Evolutionary conservation across 805 yeast genomes (phyloP).

Genomic region (Tetrapisispora phaffii): DNA sequence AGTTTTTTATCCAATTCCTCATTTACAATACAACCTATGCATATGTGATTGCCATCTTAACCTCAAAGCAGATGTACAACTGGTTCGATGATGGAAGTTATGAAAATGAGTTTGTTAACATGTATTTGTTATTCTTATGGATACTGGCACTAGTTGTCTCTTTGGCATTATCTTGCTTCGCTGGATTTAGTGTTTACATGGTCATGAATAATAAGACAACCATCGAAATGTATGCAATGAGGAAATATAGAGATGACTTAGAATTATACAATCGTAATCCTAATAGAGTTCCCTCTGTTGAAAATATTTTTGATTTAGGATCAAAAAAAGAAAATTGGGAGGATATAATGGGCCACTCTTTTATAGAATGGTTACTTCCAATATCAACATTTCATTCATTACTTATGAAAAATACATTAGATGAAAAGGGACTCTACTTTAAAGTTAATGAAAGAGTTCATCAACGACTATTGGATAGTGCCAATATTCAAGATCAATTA

Average conservation of each 20-base stretch:
- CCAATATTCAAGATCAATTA: constrained; percentile 23
- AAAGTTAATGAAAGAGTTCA: constrained; percentile 30
- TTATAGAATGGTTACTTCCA: constrained; percentile 70
- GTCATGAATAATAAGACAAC: constrained; percentile 65
- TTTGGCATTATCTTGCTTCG: constrained; percentile 48
- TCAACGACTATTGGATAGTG: constrained; percentile 32
- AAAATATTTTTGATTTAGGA: constrained; percentile 75
- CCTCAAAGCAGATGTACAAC: constrained; percentile 36
- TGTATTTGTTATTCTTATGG: constrained; percentile 53
- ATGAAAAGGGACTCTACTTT: constrained; percentile 43
- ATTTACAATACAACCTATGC: constrained; percentile 43
- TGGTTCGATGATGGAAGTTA: constrained; percentile 40
- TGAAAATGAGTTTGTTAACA: constrained; percentile 36
- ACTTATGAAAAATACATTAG: constrained; percentile 23
- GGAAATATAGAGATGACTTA: constrained; percentile 37
- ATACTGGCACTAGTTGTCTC: constrained; percentile 44
- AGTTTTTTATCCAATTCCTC: constrained; percentile 68
- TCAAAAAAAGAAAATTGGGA: constrained; percentile 44
- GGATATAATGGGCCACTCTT: constrained; percentile 59
- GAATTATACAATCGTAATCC: constrained; percentile 32
- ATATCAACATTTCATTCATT: constrained; percentile 19
- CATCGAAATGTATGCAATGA: constrained; percentile 57
- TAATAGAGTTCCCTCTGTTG: constrained; percentile 32
- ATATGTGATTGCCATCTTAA: constrained; percentile 31
- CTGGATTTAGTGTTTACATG: constrained; percentile 49